phyloP scores from a whole-genome alignment of 2,329 filamentous ascomycete genomes.

The Phialophora verrucosa region DNA sequence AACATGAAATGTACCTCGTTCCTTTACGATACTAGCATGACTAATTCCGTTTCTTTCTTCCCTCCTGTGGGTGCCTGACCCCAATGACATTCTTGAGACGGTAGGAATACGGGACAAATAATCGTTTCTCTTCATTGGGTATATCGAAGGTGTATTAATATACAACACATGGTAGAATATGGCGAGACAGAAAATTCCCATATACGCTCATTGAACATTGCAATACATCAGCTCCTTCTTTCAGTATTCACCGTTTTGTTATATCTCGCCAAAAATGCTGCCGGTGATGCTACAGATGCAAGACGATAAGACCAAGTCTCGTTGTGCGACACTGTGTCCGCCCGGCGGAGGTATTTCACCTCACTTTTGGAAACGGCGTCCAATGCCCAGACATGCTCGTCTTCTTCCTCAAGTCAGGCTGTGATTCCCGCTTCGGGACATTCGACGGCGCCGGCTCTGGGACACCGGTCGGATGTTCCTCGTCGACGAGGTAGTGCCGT shows the following conservation, averaged over 20 bases:
- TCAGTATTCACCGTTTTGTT: background rate
- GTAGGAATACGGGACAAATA: background rate
- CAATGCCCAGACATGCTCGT: slow-evolving; percentile 21
- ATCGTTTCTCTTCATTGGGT: background rate
- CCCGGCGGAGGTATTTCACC: slow-evolving; percentile 5
- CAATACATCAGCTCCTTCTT: background rate
- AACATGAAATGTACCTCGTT: background rate
- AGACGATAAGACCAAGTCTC: background rate
- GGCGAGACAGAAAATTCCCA: background rate
- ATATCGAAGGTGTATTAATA: background rate
- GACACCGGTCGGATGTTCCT: slow-evolving; percentile 34
- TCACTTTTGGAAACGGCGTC: slow-evolving; percentile 32
- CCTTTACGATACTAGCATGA: background rate
- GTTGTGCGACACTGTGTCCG: background rate
- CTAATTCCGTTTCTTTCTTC: background rate
- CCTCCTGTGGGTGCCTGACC: background rate
- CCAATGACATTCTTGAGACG: no score
- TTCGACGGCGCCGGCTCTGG: slow-evolving; percentile 31
- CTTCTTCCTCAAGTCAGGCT: slow-evolving; percentile 17
- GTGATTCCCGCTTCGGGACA: slow-evolving; percentile 15
- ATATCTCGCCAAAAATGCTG: background rate
- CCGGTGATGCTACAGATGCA: background rate
- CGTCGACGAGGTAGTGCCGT: slow-evolving; percentile 38
- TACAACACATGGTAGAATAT: background rate
- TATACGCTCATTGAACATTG: background rate